Conservation (phyloP, 140 eudicot species). For the Eryngium alpinum region DNA sequence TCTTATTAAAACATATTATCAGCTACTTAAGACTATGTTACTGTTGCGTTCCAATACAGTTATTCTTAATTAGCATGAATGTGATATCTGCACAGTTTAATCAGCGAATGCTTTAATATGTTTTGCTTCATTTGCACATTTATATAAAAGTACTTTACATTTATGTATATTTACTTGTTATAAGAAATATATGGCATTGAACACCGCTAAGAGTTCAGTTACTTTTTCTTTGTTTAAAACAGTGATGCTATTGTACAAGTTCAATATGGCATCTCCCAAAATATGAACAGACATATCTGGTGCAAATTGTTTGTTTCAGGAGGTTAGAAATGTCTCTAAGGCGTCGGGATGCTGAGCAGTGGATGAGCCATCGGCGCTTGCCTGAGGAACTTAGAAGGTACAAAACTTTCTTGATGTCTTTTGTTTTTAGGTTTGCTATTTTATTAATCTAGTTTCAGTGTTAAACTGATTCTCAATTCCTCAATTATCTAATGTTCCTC, state of each 20-base stretch:
- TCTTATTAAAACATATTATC: not conserved
- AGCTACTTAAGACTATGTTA: not conserved
- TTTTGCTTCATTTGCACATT: not conserved
- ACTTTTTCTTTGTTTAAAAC: no score
- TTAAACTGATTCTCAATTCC: not conserved
- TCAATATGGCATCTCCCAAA: not conserved
- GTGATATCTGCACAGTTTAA: not conserved
- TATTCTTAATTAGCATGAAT: not conserved
- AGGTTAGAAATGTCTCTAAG: constrained; percentile 79
- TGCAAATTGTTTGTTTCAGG: constrained; percentile 28
- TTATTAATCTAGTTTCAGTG: not conserved
- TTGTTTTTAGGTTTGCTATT: not conserved
- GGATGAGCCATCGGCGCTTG: constrained; percentile 91
- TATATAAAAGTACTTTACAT: not conserved
- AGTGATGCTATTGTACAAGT: not conserved
- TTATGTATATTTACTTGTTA: not conserved
- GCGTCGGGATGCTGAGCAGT: constrained; percentile 80
- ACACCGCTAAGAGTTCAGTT: no score
- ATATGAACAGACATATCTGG: not conserved
- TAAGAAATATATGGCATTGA: not conserved
- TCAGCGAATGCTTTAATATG: not conserved
- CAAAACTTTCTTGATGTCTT: not conserved
- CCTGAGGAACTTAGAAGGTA: constrained; percentile 65
- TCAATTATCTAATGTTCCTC: not conserved
- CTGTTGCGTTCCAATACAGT: not conserved